Base-by-base conservation (phyloP, 2,329 filamentous ascomycete genomes). In the Zalaria sp. region DNA sequence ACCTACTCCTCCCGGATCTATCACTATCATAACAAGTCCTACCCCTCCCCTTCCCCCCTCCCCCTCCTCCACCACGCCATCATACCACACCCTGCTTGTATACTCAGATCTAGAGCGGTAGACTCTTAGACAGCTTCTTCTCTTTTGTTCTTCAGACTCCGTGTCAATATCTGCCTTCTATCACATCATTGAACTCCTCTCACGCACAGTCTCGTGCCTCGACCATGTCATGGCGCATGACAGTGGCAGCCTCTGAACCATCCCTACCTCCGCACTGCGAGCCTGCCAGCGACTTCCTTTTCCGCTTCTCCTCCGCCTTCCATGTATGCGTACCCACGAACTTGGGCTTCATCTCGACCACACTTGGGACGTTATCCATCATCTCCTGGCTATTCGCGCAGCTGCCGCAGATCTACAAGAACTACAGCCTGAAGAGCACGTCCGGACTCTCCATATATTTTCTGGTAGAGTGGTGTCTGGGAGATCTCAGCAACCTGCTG, bases 321-420 rank as follows among this genome's bases (percentile, higher is more conserved):
- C 71, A 76, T 52, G 71, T 69, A 47, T 82, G 78, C 59, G 62
- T 81, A 36, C 78, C 78, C 8, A 79, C 75, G 11, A 69, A 72
- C 41, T 67, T 80, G 42, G 76, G 76, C 25, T 66, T 81, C 45
- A 47, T 77, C 43, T 81, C 78, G 25, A 76, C 73, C 4, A 47
- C 70, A 3, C 65, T 81, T 41, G 78, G 78, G 18, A 69, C 66
- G 0, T 61, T 77, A 46, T 80, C 75, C 52, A 81, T 82, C 46
- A 50, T 78, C 39, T 73, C 77, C 35, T 82, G 78, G 78, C 67
- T 82, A 2, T 82, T 80, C 54, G 78, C 78, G 8, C 78, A 81
- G 56, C 62, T 81, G 27, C 78, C 78, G 2, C 78, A 82, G 52
- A 79, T 82, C 47, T 78, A 74, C 61, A 81, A 81, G 62, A 82